These are phyloP conservation scores for Orbilia quercus DNA, from an alignment of 2,329 filamentous ascomycete species.

Conservation along the genomic window DNA sequence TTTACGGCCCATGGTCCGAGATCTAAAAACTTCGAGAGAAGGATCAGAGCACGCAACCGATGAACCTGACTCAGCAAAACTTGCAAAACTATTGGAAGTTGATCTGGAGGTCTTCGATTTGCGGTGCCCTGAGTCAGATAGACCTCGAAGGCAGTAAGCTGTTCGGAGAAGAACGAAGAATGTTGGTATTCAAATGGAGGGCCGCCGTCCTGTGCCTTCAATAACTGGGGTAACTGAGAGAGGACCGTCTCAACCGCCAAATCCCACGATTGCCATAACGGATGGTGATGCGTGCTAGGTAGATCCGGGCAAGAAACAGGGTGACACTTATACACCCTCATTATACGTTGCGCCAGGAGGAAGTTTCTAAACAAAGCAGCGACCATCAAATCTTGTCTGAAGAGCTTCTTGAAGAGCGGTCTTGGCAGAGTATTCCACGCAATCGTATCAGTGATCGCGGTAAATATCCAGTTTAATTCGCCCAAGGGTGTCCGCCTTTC, in stretches of 20 bases:
- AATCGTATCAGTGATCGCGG: conserved; percentile 97
- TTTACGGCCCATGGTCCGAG: conserved; percentile 99
- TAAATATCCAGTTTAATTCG: conserved; percentile 99
- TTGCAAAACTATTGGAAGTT: conserved; percentile 94
- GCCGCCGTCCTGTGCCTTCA: conserved; percentile 79
- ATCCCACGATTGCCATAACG: conserved; percentile 97
- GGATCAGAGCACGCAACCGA: conserved; percentile 85
- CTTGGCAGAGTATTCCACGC: conserved; percentile 95
- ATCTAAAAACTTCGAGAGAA: conserved; percentile 92
- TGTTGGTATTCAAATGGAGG: conserved; percentile 89
- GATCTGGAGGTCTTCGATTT: conserved; percentile 87
- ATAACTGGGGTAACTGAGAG: conserved; percentile 83
- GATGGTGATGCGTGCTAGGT: conserved; percentile 94
- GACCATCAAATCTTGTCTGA: conserved; percentile 98
- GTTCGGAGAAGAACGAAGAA: conserved; percentile 95
- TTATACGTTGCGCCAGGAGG: conserved; percentile 90
- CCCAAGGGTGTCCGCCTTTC: conserved; percentile 93
- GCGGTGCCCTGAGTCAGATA: conserved; percentile 87
- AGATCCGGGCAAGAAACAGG: conserved; percentile 90
- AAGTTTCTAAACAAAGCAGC: conserved; percentile 97
- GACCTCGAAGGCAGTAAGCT: conserved; percentile 95
- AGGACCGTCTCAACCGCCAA: conserved; percentile 95
- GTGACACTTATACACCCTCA: conserved; percentile 95
- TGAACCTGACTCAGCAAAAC: conserved; percentile 96
- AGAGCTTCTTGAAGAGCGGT: conserved; percentile 93